Evolutionary conservation across 148 eudicot genomes (phyloP).

Genomic region (Camellia lanceoleosa): DNA sequence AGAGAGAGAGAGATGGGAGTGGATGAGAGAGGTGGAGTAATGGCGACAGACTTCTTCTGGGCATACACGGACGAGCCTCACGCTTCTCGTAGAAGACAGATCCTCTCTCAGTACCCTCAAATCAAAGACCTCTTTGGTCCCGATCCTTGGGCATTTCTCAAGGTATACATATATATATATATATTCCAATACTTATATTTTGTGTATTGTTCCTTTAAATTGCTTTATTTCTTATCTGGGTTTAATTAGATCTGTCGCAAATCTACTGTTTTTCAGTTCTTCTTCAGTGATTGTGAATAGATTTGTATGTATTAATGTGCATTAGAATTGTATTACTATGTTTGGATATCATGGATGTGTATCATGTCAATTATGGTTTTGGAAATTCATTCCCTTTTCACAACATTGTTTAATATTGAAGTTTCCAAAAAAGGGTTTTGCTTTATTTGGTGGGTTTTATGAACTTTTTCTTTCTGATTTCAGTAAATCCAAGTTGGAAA

Average conservation of each 20-base stretch:
- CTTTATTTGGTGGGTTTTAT: neutral
- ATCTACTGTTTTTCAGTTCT: neutral
- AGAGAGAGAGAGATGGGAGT: slow-evolving; percentile 18
- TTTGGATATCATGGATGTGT: neutral
- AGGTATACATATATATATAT: slow-evolving; percentile 33
- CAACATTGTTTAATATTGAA: neutral
- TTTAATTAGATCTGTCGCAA: neutral
- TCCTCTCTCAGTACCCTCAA: slow-evolving; percentile 85
- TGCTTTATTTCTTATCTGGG: neutral
- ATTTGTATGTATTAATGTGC: neutral
- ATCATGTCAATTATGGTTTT: neutral
- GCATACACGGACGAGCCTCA: slow-evolving; percentile 96
- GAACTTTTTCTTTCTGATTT: too few relatives aligned
- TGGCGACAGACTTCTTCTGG: slow-evolving; percentile 90
- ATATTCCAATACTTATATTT: neutral
- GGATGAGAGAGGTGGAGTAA: slow-evolving; percentile 38
- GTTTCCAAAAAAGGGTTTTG: neutral
- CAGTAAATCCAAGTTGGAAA: too few relatives aligned
- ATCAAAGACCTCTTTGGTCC: slow-evolving; percentile 88
- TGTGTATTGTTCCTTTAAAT: neutral
- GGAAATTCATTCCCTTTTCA: neutral
- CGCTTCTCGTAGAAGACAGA: slow-evolving; percentile 67
- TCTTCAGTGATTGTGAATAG: neutral
- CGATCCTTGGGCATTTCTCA: slow-evolving; percentile 73
- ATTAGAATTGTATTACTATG: neutral